phyloP scores from a whole-genome alignment of 2,329 filamentous ascomycete genomes.

The Diaporthe amygdali region DNA sequence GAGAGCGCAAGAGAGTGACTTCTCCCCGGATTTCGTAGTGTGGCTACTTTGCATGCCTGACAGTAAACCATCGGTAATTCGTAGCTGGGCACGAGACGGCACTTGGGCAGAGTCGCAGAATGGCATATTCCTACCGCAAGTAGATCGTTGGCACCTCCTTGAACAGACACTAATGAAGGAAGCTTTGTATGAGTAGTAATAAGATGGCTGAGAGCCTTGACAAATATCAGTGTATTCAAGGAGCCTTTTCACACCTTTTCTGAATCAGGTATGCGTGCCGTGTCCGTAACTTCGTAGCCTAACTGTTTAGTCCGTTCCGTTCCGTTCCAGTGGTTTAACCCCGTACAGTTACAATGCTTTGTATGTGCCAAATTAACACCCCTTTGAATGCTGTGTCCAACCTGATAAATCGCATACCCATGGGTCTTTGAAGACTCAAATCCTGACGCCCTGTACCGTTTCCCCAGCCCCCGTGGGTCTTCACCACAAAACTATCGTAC shows the following conservation, averaged over 20 bases:
- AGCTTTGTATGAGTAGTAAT: background rate
- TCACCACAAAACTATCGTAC: constrained; percentile 33
- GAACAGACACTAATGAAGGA: background rate
- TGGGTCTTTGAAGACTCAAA: background rate
- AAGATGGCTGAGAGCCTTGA: background rate
- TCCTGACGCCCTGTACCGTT: background rate
- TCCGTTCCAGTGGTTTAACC: background rate
- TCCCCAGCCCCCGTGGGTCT: background rate
- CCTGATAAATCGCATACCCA: too few relatives aligned
- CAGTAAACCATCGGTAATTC: too few relatives aligned
- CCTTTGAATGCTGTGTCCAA: constrained; percentile 2
- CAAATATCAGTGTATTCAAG: background rate
- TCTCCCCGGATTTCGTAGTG: too few relatives aligned
- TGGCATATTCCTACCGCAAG: background rate
- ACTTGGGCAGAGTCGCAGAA: background rate
- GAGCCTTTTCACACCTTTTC: background rate
- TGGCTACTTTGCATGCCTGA: too few relatives aligned
- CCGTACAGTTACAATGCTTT: constrained; percentile 4
- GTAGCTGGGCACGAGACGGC: too few relatives aligned
- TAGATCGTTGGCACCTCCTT: background rate
- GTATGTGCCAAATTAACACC: constrained; percentile 1
- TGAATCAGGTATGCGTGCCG: constrained; percentile 5
- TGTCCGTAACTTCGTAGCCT: background rate
- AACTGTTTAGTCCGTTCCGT: background rate
- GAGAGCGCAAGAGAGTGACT: too few relatives aligned